Percentiles rank a stretch among this genome's conserved stretches.
Conservation (phyloP, 1,139 yeast genomes). For the Yamadazyma mexicana region DNA sequence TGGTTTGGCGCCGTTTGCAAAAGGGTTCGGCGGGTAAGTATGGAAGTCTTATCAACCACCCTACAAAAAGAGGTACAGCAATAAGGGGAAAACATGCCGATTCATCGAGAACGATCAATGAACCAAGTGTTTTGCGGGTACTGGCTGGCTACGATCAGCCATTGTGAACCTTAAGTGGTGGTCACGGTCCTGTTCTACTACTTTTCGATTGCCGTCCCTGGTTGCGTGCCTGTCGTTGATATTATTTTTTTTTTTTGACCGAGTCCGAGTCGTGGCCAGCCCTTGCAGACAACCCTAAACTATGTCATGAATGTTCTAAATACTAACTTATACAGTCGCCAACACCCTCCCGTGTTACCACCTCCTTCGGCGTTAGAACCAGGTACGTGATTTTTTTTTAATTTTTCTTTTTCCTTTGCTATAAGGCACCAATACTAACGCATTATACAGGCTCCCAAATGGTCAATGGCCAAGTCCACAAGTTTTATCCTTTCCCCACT, state of each 20-base stretch:
- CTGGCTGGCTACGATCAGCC: too few species aligned
- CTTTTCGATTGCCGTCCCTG: too few species aligned
- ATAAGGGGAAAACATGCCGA: too few species aligned
- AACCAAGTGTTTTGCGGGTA: too few species aligned
- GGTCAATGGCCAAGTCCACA: conserved; percentile 32
- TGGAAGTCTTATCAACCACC: too few species aligned
- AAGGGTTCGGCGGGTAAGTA: background rate
- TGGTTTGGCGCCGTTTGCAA: too few species aligned
- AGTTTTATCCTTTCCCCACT: conserved; percentile 52
- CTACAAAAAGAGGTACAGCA: too few species aligned
- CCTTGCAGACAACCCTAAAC: background rate
- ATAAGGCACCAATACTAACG: conserved; percentile 18
- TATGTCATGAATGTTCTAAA: background rate
- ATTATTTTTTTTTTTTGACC: too few species aligned
- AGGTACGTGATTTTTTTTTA: conserved; percentile 31
- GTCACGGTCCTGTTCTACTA: too few species aligned
- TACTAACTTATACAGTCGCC: conserved; percentile 43
- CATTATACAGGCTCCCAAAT: conserved; percentile 19
- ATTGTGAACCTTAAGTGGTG: too few species aligned
- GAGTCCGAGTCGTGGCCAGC: background rate
- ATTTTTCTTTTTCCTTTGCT: background rate
- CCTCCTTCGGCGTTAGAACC: conserved; percentile 57
- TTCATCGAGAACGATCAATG: too few species aligned
- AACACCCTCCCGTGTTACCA: conserved; percentile 54
- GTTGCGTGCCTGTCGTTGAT: too few species aligned